These are phyloP conservation scores for Scheffersomyces spartinae DNA, from an alignment of 805 yeast species.

Conservation along the genomic window DNA sequence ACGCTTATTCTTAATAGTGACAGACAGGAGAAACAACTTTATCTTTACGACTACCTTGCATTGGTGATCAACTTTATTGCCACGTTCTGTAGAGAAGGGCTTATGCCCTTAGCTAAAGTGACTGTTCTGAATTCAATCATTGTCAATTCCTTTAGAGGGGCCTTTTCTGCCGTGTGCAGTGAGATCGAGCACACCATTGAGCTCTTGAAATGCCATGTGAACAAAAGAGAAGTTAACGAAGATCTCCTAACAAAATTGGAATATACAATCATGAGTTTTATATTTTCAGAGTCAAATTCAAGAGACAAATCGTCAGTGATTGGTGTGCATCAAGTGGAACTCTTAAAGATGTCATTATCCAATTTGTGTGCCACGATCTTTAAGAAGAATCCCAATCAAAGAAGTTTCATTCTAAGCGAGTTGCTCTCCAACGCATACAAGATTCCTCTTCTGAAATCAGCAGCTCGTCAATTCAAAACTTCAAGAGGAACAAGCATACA, in stretches of 20 bases:
- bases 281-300: conserved; percentile 25
- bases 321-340: conserved; percentile 11
- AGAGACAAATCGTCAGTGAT: conserved; percentile 12
- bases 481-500: conserved; percentile 38
- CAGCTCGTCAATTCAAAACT: conserved; percentile 32
- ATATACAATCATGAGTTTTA: conserved; percentile 30
- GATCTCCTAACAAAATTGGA: conserved; percentile 46
- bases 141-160: conserved; percentile 1
- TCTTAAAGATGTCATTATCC: conserved; percentile 15
- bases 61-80: conserved; percentile 30
- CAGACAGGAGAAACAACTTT: conserved; percentile 30
- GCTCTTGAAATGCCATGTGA: conserved; percentile 3
- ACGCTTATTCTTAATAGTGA: conserved; percentile 30
- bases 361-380: conserved; percentile 25
- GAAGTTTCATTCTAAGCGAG: conserved; percentile 52
- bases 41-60: conserved; percentile 32
- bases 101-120: conserved; percentile 8
- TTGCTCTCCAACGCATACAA: conserved; percentile 38
- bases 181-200: conserved; percentile 5
- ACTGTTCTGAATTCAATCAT: conserved; percentile 1
- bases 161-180: conserved; percentile 1
- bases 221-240: conserved; percentile 26
- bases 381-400: conserved; percentile 34
- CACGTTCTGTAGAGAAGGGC: conserved; percentile 16
- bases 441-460: conserved; percentile 32